Evolutionary conservation across 2,329 filamentous ascomycete genomes (phyloP), one percentile per base, ranked within the genome.

Genomic region (Ophiostoma himal-ulmi): DNA sequence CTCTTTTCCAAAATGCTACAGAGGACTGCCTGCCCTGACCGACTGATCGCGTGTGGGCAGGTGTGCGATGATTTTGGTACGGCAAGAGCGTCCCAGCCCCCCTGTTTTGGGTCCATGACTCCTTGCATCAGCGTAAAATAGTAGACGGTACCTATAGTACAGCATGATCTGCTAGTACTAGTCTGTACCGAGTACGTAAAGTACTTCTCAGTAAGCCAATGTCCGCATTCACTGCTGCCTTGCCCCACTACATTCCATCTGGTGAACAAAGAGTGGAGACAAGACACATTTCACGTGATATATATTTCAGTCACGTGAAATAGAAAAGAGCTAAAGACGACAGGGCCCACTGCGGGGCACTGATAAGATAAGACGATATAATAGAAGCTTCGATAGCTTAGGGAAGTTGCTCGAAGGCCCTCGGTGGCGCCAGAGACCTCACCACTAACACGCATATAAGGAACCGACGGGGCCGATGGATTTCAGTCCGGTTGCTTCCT

Each of bases 21-120:
- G 41, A 48, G 44, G 17, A 48, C 17, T 6, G 17, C 14, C 44
- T 48, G 44, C 44, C 44, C 44, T 48, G 36, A 44, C 36, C 65
- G 36, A 22, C 65, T 26, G 65, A 67, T 67, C 65, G 65, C 65
- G 65, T 67, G 65, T 67, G 52, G 26, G 26, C 52, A 57, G 52
- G 52, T 26, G 39, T 57, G 60, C 30, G 60, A 36, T 26, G 26
- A 20, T 64, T 64, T 34, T 5, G 60, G 62, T 65, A 11, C 36
- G 62, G 62, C 30, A 37, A 14, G 62, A 36, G 30, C 62, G 17
- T 37, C 62, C 62, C 62, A 65, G 34, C 62, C 62, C 30, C 62
- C 62, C 30, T 22, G 26, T 62, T 62, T 62, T 13, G 10, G 52
- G 22, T 57, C 10, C 0, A 17, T 57, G 5, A 7, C 36, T 65